These are phyloP conservation scores for Rhododendron simsii DNA, from an alignment of 148 eudicot species.

Conservation along the genomic window DNA sequence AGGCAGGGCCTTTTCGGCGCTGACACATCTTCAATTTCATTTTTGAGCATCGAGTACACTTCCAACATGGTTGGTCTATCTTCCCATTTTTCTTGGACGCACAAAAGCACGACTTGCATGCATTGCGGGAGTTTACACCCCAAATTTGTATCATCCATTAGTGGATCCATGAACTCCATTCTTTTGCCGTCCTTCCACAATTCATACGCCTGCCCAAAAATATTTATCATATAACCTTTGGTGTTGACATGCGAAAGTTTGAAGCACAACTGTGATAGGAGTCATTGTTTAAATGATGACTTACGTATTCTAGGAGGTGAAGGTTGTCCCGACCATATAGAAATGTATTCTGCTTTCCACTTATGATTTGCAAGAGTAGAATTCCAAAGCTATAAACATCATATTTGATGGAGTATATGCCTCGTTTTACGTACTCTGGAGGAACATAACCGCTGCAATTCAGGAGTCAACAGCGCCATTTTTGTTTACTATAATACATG, in stretches of 20 bases:
- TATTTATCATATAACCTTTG: not conserved
- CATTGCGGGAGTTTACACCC: conserved; percentile 24
- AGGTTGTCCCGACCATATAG: conserved; percentile 16
- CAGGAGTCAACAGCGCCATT: not conserved
- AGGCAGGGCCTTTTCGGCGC: conserved; percentile 36
- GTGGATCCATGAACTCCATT: conserved; percentile 32
- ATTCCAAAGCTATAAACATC: conserved; percentile 43
- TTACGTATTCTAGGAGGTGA: conserved; percentile 39
- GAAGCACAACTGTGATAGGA: not conserved
- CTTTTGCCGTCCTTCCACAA: conserved; percentile 24
- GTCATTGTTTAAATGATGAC: not conserved
- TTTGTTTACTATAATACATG: not conserved
- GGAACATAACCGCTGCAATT: conserved; percentile 33
- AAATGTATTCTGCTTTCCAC: conserved; percentile 27
- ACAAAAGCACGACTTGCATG: conserved; percentile 33
- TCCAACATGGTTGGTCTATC: conserved; percentile 47
- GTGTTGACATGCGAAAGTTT: not conserved
- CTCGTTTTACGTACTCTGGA: conserved; percentile 39
- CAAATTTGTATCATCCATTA: conserved; percentile 22
- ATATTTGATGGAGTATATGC: conserved; percentile 39
- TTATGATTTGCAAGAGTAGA: conserved; percentile 32
- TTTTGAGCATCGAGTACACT: conserved; percentile 37
- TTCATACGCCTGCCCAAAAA: conserved; percentile 36
- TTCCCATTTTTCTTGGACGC: conserved; percentile 36
- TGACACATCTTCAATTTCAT: conserved; percentile 20